phyloP scores from a whole-genome alignment of 2,329 filamentous ascomycete genomes.

The Hypomyces perniciosus region DNA sequence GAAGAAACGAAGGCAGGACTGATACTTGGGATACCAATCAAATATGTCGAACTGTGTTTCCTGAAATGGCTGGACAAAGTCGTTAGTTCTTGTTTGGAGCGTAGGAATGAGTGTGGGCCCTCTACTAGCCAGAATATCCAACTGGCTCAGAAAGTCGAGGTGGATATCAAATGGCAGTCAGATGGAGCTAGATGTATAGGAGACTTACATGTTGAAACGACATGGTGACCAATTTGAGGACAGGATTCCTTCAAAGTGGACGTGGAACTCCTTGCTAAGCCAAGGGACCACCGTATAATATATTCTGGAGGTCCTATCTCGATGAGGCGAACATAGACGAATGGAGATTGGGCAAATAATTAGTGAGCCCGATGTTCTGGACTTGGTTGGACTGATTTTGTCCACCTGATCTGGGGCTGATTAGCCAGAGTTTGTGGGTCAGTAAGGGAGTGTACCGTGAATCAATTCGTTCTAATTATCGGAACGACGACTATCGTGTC shows the following conservation, averaged over 20 bases:
- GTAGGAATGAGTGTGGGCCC: background rate
- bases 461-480: background rate
- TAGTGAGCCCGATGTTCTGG: background rate
- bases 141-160: background rate
- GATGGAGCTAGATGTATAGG: background rate
- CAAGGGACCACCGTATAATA: background rate
- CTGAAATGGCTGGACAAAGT: constrained; percentile 35
- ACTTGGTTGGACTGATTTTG: background rate
- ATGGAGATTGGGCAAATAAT: background rate
- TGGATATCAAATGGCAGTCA: background rate
- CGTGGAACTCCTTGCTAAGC: background rate
- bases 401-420: background rate
- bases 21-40: constrained; percentile 87
- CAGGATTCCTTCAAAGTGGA: background rate
- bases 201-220: constrained; percentile 12
- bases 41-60: constrained; percentile 67
- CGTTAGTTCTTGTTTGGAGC: background rate
- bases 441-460: background rate
- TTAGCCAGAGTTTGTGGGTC: background rate
- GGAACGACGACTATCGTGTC: background rate
- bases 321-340: background rate
- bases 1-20: constrained; percentile 86
- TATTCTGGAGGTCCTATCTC: too few species aligned
- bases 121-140: background rate
- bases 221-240: background rate